Conservation (phyloP, 805 yeast species). For the Metschnikowia aberdeeniae region DNA sequence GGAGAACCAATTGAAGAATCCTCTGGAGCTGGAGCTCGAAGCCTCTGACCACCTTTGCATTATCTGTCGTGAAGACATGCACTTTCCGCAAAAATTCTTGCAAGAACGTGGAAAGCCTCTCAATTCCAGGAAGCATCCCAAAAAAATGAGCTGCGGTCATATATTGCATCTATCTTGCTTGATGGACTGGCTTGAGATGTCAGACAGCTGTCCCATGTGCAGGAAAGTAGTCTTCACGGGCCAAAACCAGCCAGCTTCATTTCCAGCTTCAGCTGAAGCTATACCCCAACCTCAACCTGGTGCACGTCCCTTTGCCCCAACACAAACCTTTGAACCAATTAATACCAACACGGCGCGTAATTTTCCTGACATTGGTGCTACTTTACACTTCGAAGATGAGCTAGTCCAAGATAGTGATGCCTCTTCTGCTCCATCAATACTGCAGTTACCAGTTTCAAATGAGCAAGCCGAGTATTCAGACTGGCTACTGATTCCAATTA, state of each 20-base stretch:
- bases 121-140: constrained; percentile 52
- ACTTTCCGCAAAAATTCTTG: constrained; percentile 38
- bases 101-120: constrained; percentile 18
- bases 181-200: constrained; percentile 88
- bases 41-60: constrained; percentile 66
- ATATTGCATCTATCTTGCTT: constrained; percentile 86
- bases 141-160: constrained; percentile 79
- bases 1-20: constrained; percentile 59
- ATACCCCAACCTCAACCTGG: not conserved
- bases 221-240: constrained; percentile 55
- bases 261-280: not conserved
- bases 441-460: too few relatives aligned
- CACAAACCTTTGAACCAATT: not conserved
- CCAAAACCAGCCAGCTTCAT: not conserved
- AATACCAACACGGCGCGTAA: not conserved
- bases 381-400: not conserved
- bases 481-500: constrained; percentile 1
- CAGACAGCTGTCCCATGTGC: constrained; percentile 92
- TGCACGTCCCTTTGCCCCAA: not conserved
- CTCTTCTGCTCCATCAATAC: too few relatives aligned
- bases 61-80: constrained; percentile 90
- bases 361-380: not conserved
- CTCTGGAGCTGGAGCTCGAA: constrained; percentile 55
- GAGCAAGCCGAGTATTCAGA: not conserved
- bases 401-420: not conserved